Evolutionary conservation across 805 yeast species (phyloP), one percentile per base, ranked within the genome.

Genomic region (Kodamaea jinghongensis): DNA sequence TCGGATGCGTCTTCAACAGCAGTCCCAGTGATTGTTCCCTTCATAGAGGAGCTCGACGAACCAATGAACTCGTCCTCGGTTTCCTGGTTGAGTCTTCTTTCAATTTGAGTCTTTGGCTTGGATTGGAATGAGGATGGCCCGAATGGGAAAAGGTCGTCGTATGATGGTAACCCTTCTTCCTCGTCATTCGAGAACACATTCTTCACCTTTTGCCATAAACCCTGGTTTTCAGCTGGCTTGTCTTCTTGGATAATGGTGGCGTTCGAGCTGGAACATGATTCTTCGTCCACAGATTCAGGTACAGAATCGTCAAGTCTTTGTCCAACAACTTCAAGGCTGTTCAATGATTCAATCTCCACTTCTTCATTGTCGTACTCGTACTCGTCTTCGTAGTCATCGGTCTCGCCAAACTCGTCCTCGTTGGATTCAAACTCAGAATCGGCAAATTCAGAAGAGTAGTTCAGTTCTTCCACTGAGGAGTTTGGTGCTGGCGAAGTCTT

Each of bases 111-210:
- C 51, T 67, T 67, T 14, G 72, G 71, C 37, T 58, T 62, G 14
- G 56, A 42, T 12, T 34, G 34, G 38, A 33, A 34, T 2, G 47
- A 43, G 2, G 53, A 49, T 14, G 45, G 47, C 7, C 74, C 74
- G 38, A 67, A 63, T 25, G 93, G 95, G 68, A 78, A 85, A 29
- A 85, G 68, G 44, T 85, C 95, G 50, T 84, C 86, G 54, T 85
- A 85, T 13, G 78, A 72, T 3, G 95, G 95, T 47, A 85, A 70
- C 4, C 53, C 56, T 9, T 57, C 60, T 15, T 55, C 56, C 16
- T 49, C 57, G 28, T 61, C 66, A 23, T 60, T 58, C 34, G 61
- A 57, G 47, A 70, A 70, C 4, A 67, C 73, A 32, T 65, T 63
- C 49, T 67, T 69, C 38, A 70, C 67, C 46, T 60, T 65, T 38